These are phyloP conservation scores for Luffa aegyptiaca DNA, from an alignment of 306 rosid genomes.

Conservation along the genomic window DNA sequence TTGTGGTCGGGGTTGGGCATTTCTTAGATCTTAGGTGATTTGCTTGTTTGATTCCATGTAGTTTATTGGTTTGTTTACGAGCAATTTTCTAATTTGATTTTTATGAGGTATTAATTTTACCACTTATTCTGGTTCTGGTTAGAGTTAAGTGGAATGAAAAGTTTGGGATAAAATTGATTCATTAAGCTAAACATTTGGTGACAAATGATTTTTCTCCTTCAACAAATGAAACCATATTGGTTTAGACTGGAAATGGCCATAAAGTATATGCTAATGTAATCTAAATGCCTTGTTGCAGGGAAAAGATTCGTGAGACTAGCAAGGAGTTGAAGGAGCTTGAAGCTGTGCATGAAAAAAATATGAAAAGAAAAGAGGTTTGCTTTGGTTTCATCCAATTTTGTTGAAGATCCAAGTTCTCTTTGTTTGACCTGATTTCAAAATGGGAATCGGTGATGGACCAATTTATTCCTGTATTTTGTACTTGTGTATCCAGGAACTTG, in stretches of 20 bases:
- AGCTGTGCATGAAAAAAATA: conserved; percentile 45
- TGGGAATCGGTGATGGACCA: background rate
- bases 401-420: background rate
- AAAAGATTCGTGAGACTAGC: conserved; percentile 56
- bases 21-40: background rate
- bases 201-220: background rate
- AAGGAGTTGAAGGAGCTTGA: conserved; percentile 72
- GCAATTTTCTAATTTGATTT: background rate
- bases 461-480: background rate
- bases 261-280: background rate
- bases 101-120: background rate
- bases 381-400: conserved; percentile 11
- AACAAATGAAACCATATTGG: background rate
- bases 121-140: background rate
- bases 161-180: background rate
- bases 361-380: conserved; percentile 74
- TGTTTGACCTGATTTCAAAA: background rate
- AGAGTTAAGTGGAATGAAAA: background rate
- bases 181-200: background rate
- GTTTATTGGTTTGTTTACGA: background rate
- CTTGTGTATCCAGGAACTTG: conserved; percentile 55
- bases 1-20: background rate
- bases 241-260: conserved; percentile 3
- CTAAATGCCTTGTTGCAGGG: conserved; percentile 36
- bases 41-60: background rate